Evolutionary conservation across 495 filamentous ascomycete species (phyloP).

Genomic region (Xanthoparmelia taractica): DNA sequence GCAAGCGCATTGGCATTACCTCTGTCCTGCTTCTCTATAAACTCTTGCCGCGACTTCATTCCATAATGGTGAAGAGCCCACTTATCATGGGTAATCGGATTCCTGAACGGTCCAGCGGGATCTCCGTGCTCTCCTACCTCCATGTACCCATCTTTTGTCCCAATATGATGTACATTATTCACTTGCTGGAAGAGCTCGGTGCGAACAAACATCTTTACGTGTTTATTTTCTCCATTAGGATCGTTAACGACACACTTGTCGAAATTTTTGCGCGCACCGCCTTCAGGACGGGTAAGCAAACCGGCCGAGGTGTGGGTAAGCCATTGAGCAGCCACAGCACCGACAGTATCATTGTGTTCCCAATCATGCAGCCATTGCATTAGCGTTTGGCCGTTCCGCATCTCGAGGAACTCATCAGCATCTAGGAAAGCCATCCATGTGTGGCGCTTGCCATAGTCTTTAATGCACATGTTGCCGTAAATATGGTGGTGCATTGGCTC

Average conservation of each 20-base stretch:
- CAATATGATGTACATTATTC: slow-evolving; percentile 1
- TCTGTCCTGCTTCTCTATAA: slow-evolving; percentile 9
- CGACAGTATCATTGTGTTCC: slow-evolving; percentile 10
- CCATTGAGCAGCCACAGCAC: slow-evolving; percentile 14
- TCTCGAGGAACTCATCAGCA: slow-evolving; percentile 15
- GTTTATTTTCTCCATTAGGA: neutral
- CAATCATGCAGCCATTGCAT: slow-evolving; percentile 8
- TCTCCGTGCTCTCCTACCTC: slow-evolving; percentile 8
- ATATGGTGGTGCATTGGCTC: slow-evolving; percentile 3
- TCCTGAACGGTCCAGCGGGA: neutral
- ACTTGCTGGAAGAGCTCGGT: slow-evolving; percentile 7
- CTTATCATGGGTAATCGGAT: slow-evolving; percentile 1
- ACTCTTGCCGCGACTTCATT: slow-evolving; percentile 6
- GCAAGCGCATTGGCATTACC: slow-evolving; percentile 2
- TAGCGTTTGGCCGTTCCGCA: slow-evolving; percentile 9
- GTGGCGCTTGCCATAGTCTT: slow-evolving; percentile 5
- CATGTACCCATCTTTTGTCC: neutral
- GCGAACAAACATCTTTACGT: slow-evolving; percentile 12
- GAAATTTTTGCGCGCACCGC: slow-evolving; percentile 6
- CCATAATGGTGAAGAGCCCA: slow-evolving; percentile 18
- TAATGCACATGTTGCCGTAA: slow-evolving; percentile 7
- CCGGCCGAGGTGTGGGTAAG: slow-evolving; percentile 14
- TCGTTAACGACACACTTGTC: slow-evolving; percentile 9
- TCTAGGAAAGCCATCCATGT: slow-evolving; percentile 16
- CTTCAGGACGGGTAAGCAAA: slow-evolving; percentile 3